These are phyloP conservation scores for Pelargonium citronellum DNA, from an alignment of 441 rosid genomes.

Conservation along the genomic window DNA sequence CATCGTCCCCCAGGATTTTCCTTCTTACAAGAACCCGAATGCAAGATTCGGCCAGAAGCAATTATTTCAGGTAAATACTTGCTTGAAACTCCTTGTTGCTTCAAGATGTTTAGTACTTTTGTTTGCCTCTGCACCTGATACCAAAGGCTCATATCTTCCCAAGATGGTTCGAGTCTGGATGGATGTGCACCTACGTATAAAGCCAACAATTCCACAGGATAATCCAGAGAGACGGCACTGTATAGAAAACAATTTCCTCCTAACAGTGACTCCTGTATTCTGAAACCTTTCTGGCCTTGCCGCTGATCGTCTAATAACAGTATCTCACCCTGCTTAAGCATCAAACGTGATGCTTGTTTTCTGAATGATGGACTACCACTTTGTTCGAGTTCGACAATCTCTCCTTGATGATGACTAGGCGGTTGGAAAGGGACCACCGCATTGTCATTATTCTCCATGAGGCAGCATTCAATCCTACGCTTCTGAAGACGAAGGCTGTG, in stretches of 20 bases:
- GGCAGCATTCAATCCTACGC: slow-evolving; percentile 39
- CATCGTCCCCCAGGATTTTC: slow-evolving; percentile 44
- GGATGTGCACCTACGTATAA: slow-evolving; percentile 60
- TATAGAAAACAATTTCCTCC: slow-evolving; percentile 43
- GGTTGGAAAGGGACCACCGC: slow-evolving; percentile 31
- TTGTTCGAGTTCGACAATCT: slow-evolving; percentile 43
- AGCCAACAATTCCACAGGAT: slow-evolving; percentile 33
- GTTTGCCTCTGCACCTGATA: slow-evolving; percentile 69
- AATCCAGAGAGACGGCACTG: slow-evolving; percentile 34
- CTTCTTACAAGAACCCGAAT: slow-evolving; percentile 46
- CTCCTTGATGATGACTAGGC: slow-evolving; percentile 32
- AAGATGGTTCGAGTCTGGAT: slow-evolving; percentile 53
- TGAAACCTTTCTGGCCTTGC: slow-evolving; percentile 45
- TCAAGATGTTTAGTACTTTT: slow-evolving; percentile 51
- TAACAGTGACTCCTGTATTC: slow-evolving; percentile 38
- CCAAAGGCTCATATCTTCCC: slow-evolving; percentile 69
- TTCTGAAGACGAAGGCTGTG: slow-evolving; percentile 54
- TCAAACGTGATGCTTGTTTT: slow-evolving; percentile 32
- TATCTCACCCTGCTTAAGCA: slow-evolving; percentile 39
- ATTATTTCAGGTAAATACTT: slow-evolving; percentile 47
- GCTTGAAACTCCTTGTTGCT: slow-evolving; percentile 39
- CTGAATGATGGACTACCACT: slow-evolving; percentile 23
- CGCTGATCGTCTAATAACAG: slow-evolving; percentile 43
- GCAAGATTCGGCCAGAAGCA: slow-evolving; percentile 50
- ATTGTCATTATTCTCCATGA: slow-evolving; percentile 27